Evolutionary conservation across 2,329 filamentous ascomycete species (phyloP).

Genomic region (Coniochaeta sp.): DNA sequence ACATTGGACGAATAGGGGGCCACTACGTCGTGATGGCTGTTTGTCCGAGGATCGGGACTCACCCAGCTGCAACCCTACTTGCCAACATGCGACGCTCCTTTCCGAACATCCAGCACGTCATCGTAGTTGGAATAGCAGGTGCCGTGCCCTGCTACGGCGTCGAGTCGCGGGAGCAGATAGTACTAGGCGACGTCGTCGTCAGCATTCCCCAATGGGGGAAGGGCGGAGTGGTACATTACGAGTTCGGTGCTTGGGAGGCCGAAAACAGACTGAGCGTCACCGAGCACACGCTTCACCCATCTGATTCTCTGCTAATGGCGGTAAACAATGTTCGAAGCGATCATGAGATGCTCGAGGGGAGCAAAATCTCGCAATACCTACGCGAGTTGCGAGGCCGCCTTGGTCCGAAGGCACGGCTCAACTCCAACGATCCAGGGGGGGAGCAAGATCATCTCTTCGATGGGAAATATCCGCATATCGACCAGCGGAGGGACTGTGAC

Average conservation of each 20-base stretch:
- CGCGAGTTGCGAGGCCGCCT: too few species aligned
- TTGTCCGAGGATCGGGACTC: slow-evolving; percentile 20
- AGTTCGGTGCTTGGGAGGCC: slow-evolving; percentile 15
- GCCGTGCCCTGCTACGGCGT: slow-evolving; percentile 22
- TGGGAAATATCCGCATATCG: too few species aligned
- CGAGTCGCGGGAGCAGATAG: slow-evolving; percentile 20
- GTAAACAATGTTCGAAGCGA: not conserved
- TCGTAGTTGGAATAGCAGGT: slow-evolving; percentile 27
- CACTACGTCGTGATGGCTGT: slow-evolving; percentile 27
- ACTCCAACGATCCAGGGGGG: too few species aligned
- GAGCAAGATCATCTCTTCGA: too few species aligned
- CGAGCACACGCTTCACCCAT: not conserved
- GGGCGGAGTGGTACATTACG: slow-evolving; percentile 19
- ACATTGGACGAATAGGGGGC: slow-evolving; percentile 19
- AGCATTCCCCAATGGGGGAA: slow-evolving; percentile 10
- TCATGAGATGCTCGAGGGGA: too few species aligned
- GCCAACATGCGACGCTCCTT: too few species aligned
- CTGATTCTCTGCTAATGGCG: slow-evolving; percentile 1
- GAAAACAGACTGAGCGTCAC: slow-evolving; percentile 8
- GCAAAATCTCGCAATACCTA: too few species aligned
- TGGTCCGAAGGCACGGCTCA: too few species aligned
- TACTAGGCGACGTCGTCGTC: slow-evolving; percentile 23
- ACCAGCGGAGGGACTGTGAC: too few species aligned
- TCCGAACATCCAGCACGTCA: slow-evolving; percentile 7
- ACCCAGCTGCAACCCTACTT: slow-evolving; percentile 14